Evolutionary conservation across 1,284 basidiomycete genomes (phyloP).

Genomic region (Naganishia albida): DNA sequence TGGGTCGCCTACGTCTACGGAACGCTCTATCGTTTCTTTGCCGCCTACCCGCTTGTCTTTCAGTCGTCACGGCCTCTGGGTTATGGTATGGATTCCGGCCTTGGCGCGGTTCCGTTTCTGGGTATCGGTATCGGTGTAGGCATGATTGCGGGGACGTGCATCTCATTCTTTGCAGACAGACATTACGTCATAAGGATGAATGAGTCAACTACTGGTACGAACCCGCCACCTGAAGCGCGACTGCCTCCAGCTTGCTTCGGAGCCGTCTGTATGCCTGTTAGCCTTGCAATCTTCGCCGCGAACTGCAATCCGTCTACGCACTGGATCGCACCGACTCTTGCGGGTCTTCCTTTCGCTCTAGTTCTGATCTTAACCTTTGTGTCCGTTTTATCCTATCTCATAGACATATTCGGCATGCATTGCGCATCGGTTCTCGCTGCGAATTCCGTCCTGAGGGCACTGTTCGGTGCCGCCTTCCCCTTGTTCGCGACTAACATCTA

Average conservation of each 20-base stretch:
- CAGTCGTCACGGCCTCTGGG: conserved; percentile 51
- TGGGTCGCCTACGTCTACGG: conserved; percentile 56
- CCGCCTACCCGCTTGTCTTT: conserved; percentile 63
- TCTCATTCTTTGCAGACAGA: conserved; percentile 61
- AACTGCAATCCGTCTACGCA: conserved; percentile 62
- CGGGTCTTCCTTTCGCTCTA: conserved; percentile 59
- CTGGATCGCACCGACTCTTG: conserved; percentile 66
- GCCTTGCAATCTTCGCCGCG: conserved; percentile 63
- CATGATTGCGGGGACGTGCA: conserved; percentile 59
- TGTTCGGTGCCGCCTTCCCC: conserved; percentile 58
- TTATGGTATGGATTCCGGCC: conserved; percentile 52
- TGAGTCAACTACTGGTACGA: conserved; percentile 57
- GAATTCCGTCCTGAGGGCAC: conserved; percentile 53
- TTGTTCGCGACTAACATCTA: conserved; percentile 53
- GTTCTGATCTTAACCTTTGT: conserved; percentile 59
- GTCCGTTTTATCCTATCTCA: conserved; percentile 62
- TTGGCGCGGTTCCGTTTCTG: conserved; percentile 64
- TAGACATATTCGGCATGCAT: conserved; percentile 62
- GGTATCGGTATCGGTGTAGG: conserved; percentile 68
- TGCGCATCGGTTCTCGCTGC: conserved; percentile 55
- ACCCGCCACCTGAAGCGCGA: conserved; percentile 57
- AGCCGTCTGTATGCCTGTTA: conserved; percentile 59
- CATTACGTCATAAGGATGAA: conserved; percentile 62
- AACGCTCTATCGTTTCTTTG: conserved; percentile 50
- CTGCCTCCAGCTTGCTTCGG: conserved; percentile 63